phyloP scores from a whole-genome alignment of 2,329 filamentous ascomycete genomes.

The Colletotrichum phormii region DNA sequence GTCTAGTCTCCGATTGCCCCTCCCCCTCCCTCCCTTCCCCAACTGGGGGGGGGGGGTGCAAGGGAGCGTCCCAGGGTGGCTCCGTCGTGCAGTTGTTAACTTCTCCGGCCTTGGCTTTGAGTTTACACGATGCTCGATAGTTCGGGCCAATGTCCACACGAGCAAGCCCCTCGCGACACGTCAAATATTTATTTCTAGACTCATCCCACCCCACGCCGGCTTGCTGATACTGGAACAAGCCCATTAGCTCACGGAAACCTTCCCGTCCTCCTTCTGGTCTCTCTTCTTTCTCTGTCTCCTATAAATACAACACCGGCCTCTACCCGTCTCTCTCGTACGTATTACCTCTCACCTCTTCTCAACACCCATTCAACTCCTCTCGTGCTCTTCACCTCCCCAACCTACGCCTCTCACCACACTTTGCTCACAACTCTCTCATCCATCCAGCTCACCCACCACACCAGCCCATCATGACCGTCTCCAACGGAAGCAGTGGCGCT shows the following conservation, averaged over 20 bases:
- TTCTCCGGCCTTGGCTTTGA: slow-evolving; percentile 34
- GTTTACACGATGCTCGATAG: slow-evolving; percentile 41
- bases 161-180: slow-evolving; percentile 43
- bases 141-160: slow-evolving; percentile 54
- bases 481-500: slow-evolving; percentile 41
- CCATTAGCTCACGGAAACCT: slow-evolving; percentile 50
- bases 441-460: slow-evolving; percentile 14
- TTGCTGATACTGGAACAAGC: slow-evolving; percentile 38
- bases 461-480: slow-evolving; percentile 35
- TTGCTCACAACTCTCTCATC: slow-evolving; percentile 23
- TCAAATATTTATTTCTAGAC: slow-evolving; percentile 43
- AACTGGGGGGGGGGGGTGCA: slow-evolving; percentile 26
- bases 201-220: slow-evolving; percentile 45
- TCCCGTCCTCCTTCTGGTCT: slow-evolving; percentile 25
- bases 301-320: slow-evolving; percentile 45
- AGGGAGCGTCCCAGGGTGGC: slow-evolving; percentile 18
- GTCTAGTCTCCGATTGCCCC: slow-evolving; percentile 26
- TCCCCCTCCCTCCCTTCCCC: slow-evolving; percentile 11
- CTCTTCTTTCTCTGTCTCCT: slow-evolving; percentile 38
- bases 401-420: slow-evolving; percentile 1
- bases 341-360: slow-evolving; percentile 10
- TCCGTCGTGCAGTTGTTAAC: slow-evolving; percentile 25
- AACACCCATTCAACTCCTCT: slow-evolving; percentile 36
- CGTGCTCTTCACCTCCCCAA: slow-evolving; percentile 6
- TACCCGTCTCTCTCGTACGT: neutral